These are phyloP conservation scores for Colletotrichum graminicola DNA, from an alignment of 2,329 filamentous ascomycete species.

Conservation along the genomic window DNA sequence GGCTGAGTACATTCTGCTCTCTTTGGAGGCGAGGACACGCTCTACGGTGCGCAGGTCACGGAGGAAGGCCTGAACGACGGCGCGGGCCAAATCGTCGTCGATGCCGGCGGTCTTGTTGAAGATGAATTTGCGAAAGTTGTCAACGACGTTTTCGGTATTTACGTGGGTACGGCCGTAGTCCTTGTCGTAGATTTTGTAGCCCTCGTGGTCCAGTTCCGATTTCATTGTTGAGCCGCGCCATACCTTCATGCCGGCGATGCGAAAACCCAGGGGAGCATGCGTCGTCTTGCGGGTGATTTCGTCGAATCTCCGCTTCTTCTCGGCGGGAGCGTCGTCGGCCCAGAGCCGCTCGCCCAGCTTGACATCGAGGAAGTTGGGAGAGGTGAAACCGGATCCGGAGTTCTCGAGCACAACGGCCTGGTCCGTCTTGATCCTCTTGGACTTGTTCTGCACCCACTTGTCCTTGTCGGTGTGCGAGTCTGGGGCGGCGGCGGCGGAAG, in stretches of 20 bases:
- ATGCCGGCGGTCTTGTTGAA: conserved; percentile 71
- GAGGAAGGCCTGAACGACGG: conserved; percentile 66
- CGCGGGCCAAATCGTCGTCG: conserved; percentile 67
- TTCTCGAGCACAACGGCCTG: conserved; percentile 89
- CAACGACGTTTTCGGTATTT: conserved; percentile 65
- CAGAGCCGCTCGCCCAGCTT: conserved; percentile 91
- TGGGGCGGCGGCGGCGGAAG: conserved; percentile 45
- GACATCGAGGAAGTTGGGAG: conserved; percentile 91
- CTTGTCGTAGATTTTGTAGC: conserved; percentile 72
- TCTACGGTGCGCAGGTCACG: conserved; percentile 66
- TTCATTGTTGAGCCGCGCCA: conserved; percentile 68
- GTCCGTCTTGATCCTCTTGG: conserved; percentile 78
- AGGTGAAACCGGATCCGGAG: conserved; percentile 81
- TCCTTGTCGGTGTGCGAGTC: conserved; percentile 42
- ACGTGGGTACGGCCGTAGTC: conserved; percentile 69
- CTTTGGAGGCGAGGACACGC: conserved; percentile 65
- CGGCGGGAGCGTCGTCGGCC: conserved; percentile 76
- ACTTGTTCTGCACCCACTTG: conserved; percentile 63
- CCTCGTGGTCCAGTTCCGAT: conserved; percentile 64
- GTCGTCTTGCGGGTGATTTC: conserved; percentile 71
- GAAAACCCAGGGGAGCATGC: conserved; percentile 70
- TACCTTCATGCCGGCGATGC: conserved; percentile 75
- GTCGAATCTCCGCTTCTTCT: conserved; percentile 72
- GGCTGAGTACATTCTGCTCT: conserved; percentile 74
- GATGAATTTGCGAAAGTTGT: conserved; percentile 68